Evolutionary conservation across 108 stramenopile genomes (phyloP), one percentile per base, ranked within the genome.

Genomic region (Nitzschia sp.): DNA sequence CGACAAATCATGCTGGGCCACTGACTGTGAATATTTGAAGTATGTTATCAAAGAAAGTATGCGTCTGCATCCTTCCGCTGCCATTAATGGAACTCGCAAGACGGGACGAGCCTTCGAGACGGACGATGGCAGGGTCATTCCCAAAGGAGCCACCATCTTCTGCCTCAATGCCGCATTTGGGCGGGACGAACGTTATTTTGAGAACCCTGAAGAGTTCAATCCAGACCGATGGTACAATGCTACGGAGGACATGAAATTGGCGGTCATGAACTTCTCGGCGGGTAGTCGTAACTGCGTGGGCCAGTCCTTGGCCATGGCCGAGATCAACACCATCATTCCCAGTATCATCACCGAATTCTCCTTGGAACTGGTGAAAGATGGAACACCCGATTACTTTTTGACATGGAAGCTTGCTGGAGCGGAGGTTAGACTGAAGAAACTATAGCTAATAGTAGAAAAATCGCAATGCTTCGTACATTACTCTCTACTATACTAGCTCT

Each of bases 141-240:
- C 72, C 2, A 78, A 73, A 21, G 72, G 72, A 5, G 26, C 67
- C 0, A 36, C 63, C 16, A 38, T 33, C 30, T 16, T 69, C 15
- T 31, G 62, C 16, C 26, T 9, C 19, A 22, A 45, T 16, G 11
- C 11, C 3, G 6, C 19, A 21, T 2, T 63, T 1, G n/a, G 28
- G 48, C 77, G 58, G 2, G 58, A 78, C 30, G 48, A 38, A 35
- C 27, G 45, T 1, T 35, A 67, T 0, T 78, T 56, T 41, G 19
- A 2, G 16, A 61, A 70, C 46, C 54, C 76, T 9, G 66, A 77
- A 48, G 30, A 34, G 15, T 72, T 78, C 55, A 19, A 32, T 22
- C 77, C 77, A 23, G 13, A 9, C 8, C 72, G 77, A 4, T 78
- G 77, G 77, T 71, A 78, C 17, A 65, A 68, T 27, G 64, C 77